Base-by-base conservation (phyloP, 495 filamentous ascomycete genomes). In the Annulohypoxylon maeteangense region DNA sequence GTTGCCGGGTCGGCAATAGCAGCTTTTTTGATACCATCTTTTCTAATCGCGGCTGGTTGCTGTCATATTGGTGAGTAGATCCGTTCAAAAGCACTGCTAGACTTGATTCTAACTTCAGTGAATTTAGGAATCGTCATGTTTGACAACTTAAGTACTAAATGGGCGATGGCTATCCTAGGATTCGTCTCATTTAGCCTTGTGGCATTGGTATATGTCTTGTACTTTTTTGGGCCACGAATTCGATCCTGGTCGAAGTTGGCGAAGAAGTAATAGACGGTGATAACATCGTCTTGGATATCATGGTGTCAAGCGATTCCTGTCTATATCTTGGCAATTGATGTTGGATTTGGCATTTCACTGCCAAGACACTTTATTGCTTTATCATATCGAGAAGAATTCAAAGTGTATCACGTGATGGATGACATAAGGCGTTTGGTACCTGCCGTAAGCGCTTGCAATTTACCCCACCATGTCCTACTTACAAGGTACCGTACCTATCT, bases 11-110 rank as follows among this genome's bases (percentile, higher is more conserved):
- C 70, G 18, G 79, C 79, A 2, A 77, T 81, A 51, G 78, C 79
- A n/a, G 78, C 79, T 8, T 81, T 81, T 64, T 65, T 81, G 31
- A 79, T 81, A 62, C 79, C 79, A 1, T 75, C 71, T 31, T 80
- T 79, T 45, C 38, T 79, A 34, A 69, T 81, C 34, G 78, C 78
- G 32, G 79, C 79, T n/a, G 78, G 57, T 45, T 76, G 76, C 23
- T 78, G 77, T 10, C 79, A 81, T 76, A 64, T 80, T 34, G 71
- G 71, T 70, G 20, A 47, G 71, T 70, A 18, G 0, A 42, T 63
- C 44, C 27, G 25, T 2, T n/a, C 0, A n/a, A 45, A 47, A 25
- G 6, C 1, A n/a, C 44, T 61, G 1, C 12, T 31, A 31, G 6
- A 27, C 4, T 22, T 27, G 29, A 14, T 8, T 60, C 65, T 70